Conservation (phyloP, 805 yeast species). For the Candida berthetii region DNA sequence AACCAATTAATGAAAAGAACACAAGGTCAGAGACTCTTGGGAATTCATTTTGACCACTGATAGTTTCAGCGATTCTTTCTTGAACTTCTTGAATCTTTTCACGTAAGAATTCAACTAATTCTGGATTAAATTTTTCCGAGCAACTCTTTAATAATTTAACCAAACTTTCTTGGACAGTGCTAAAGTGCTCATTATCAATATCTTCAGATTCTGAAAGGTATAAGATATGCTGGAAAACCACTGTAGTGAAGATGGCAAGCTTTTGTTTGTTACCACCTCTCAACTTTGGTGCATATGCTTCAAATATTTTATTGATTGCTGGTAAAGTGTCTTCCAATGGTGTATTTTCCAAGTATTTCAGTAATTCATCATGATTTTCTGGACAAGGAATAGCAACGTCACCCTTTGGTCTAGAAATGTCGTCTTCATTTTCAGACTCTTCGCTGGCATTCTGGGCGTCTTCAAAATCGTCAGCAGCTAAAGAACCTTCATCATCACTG, state of each 20-base stretch:
- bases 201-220: constrained; percentile 35
- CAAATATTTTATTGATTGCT: constrained; percentile 49
- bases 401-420: constrained; percentile 7
- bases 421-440: constrained; percentile 24
- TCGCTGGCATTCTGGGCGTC: constrained; percentile 25
- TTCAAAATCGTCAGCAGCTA: constrained; percentile 14
- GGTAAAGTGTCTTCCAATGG: constrained; percentile 37
- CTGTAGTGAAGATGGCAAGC: constrained; percentile 54
- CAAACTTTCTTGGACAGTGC: constrained; percentile 34
- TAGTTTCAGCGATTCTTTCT: constrained; percentile 32
- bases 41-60: constrained; percentile 24
- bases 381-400: constrained; percentile 40
- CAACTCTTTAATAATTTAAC: constrained; percentile 45
- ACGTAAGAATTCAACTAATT: constrained; percentile 59
- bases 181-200: constrained; percentile 27
- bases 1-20: constrained; percentile 66
- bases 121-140: constrained; percentile 59
- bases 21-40: constrained; percentile 52
- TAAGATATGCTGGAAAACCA: constrained; percentile 58
- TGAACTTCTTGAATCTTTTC: constrained; percentile 50
- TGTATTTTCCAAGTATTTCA: constrained; percentile 25
- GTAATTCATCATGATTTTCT: constrained; percentile 34
- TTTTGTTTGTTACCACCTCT: constrained; percentile 79
- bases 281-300: constrained; percentile 65
- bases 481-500: constrained; percentile 38